Percentiles rank a stretch among this genome's conserved stretches.
phyloP scores from a whole-genome alignment of 1,284 basidiomycete species.

The Mycena citricolor region DNA sequence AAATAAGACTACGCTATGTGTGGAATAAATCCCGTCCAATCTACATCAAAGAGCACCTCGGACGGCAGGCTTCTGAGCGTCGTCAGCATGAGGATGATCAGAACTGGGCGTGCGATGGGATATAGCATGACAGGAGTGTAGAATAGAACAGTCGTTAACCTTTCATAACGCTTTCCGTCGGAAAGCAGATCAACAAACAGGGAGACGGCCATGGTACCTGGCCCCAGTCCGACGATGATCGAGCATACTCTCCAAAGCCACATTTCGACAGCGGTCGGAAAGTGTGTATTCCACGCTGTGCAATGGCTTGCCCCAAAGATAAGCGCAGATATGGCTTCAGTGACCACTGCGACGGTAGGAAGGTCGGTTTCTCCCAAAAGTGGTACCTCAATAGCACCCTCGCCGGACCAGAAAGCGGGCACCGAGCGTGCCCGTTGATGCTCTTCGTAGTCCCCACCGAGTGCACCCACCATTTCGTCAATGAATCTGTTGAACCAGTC shows the following conservation, averaged over 20 bases:
- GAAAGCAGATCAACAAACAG: no score
- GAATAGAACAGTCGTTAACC: no score
- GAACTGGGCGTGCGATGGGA: conserved; percentile 1
- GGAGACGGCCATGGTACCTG: no score
- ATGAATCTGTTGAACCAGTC: no score
- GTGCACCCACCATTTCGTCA: no score
- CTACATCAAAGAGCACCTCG: conserved; percentile 1
- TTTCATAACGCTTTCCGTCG: no score
- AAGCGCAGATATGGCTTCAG: not conserved
- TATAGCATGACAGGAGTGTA: no score
- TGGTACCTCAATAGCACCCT: no score
- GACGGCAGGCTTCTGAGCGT: conserved; percentile 1
- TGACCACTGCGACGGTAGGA: not conserved
- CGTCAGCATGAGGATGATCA: conserved; percentile 3
- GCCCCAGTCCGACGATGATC: not conserved
- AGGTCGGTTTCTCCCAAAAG: not conserved
- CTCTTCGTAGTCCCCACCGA: no score
- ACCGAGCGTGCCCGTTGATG: no score
- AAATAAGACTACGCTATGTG: no score
- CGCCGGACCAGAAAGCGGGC: conserved; percentile 1
- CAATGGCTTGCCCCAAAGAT: conserved; percentile 9
- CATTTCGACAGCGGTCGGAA: not conserved
- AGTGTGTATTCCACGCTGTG: conserved; percentile 3
- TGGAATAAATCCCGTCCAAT: conserved; percentile 8
- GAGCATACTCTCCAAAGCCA: conserved; percentile 8